phyloP scores from a whole-genome alignment of 2,329 filamentous ascomycete genomes.

The Colletotrichum sp. region DNA sequence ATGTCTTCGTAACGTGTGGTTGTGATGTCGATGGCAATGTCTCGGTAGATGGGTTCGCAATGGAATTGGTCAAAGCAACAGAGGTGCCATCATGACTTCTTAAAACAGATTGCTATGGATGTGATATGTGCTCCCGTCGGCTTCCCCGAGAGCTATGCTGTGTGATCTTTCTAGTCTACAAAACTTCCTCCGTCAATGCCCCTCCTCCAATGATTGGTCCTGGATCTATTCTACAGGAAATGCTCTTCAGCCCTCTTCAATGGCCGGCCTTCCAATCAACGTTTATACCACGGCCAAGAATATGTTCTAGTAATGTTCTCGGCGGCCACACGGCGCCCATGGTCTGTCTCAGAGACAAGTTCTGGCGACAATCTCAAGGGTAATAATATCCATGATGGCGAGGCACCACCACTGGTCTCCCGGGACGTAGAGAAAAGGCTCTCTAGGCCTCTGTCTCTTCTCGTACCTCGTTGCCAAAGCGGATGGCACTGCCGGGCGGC shows the following conservation, averaged over 20 bases:
- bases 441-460: constrained; percentile 30
- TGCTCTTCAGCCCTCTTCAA: not conserved
- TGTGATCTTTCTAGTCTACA: not conserved
- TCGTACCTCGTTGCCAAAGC: constrained; percentile 37
- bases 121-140: not conserved
- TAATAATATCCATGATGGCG: not conserved
- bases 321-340: not conserved
- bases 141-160: not conserved
- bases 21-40: not conserved
- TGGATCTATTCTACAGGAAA: not conserved
- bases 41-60: not conserved
- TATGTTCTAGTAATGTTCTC: not conserved
- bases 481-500: constrained; percentile 27
- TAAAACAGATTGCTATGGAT: not conserved
- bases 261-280: not conserved
- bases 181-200: not conserved
- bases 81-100: not conserved
- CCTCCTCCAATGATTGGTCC: not conserved
- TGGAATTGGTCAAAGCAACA: not conserved
- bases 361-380: not conserved
- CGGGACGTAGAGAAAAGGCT: not conserved
- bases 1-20: not conserved
- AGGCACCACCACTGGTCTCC: not conserved
- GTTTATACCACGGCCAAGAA: not conserved
- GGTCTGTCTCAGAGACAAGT: not conserved